A percentile compares a stretch with the other conserved stretches of the same genome.
These are phyloP conservation scores for Alternaria sp. DNA, from an alignment of 2,329 filamentous ascomycete genomes.

Conservation along the genomic window DNA sequence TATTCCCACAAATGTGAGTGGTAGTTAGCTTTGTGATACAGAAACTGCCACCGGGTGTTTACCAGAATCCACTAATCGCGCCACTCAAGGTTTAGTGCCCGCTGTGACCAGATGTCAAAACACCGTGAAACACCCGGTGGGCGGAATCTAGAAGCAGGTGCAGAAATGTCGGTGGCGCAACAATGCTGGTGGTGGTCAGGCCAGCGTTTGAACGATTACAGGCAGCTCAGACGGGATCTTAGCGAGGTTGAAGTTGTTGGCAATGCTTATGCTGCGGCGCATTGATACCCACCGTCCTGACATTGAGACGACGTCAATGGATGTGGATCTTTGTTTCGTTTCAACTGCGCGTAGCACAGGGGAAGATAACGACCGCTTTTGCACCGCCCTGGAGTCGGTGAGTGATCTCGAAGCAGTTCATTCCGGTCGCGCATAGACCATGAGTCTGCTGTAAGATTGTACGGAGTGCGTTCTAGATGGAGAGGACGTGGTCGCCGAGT, in stretches of 20 bases:
- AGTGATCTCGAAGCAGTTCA: background rate
- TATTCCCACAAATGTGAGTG: slow-evolving; percentile 3
- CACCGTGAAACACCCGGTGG: slow-evolving; percentile 11
- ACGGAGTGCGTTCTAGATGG: background rate
- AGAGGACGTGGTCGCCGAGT: background rate
- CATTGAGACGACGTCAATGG: background rate
- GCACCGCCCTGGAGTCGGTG: background rate
- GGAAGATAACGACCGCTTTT: background rate
- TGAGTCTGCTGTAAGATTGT: background rate
- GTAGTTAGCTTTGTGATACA: background rate
- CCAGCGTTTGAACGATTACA: background rate
- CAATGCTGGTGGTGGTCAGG: background rate
- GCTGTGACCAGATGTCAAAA: background rate
- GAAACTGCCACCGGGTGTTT: slow-evolving; percentile 13
- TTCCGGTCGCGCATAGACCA: background rate
- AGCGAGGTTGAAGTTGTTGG: slow-evolving; percentile 5
- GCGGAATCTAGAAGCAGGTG: slow-evolving; percentile 7
- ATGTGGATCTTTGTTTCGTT: background rate
- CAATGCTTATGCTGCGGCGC: slow-evolving; percentile 6
- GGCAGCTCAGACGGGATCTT: background rate
- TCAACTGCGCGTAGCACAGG: background rate
- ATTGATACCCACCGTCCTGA: background rate
- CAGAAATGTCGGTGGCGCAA: background rate
- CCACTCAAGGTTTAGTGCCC: background rate
- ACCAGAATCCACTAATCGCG: background rate